Percentiles rank a stretch among this genome's conserved stretches.
These are phyloP conservation scores for Boletus semigastroideus DNA, from an alignment of 1,284 basidiomycete genomes.

Conservation along the genomic window DNA sequence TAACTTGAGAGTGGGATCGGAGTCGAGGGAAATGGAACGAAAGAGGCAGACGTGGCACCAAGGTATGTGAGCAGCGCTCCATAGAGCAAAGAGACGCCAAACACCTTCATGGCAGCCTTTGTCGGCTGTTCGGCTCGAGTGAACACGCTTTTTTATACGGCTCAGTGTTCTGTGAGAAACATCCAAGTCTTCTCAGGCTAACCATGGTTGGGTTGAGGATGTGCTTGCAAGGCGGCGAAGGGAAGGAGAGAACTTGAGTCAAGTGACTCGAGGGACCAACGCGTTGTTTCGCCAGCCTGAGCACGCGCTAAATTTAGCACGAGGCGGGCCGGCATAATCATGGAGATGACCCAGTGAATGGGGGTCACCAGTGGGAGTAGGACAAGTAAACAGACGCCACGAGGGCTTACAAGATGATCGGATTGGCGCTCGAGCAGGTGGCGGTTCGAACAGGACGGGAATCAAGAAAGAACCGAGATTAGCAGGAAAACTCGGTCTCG, in stretches of 20 bases:
- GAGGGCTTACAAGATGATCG: neutral
- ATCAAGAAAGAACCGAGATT: no score
- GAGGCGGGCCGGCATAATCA: neutral
- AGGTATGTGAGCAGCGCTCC: slow-evolving; percentile 17
- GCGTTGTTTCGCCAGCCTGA: neutral
- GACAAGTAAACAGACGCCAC: neutral
- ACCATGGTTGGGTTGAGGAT: neutral
- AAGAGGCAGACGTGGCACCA: slow-evolving; percentile 4
- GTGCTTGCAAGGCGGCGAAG: neutral
- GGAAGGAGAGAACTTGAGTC: neutral
- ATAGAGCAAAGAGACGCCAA: slow-evolving; percentile 21
- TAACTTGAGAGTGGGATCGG: slow-evolving; percentile 28
- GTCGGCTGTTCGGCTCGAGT: neutral
- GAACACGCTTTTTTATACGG: slow-evolving; percentile 8
- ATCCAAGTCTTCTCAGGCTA: neutral
- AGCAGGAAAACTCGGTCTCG: no score
- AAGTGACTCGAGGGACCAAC: neutral
- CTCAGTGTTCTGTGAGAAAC: neutral
- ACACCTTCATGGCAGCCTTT: slow-evolving; percentile 10
- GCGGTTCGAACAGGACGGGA: no score
- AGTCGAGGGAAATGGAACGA: slow-evolving; percentile 33
- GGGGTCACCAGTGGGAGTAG: no score
- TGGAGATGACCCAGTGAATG: no score
- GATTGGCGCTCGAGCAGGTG: no score
- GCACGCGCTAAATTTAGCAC: neutral